These are phyloP conservation scores for Boletus smithii DNA, from an alignment of 1,284 basidiomycete species.

Conservation along the genomic window DNA sequence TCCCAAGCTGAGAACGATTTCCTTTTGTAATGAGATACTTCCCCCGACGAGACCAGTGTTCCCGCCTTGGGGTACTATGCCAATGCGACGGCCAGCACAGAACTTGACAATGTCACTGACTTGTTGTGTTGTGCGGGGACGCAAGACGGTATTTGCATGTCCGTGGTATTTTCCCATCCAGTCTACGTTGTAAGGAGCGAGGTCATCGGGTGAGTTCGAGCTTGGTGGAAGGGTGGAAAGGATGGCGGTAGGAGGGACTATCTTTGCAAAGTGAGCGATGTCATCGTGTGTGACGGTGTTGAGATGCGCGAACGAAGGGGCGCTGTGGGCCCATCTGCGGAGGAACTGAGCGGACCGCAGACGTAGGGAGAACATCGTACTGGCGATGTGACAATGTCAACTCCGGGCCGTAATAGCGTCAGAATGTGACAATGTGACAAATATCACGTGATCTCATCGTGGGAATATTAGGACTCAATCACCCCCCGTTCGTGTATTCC, in stretches of 20 bases:
- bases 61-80: constrained; percentile 95
- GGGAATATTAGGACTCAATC: constrained; percentile 7
- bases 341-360: neutral
- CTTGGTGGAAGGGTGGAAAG: constrained; percentile 60
- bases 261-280: constrained; percentile 57
- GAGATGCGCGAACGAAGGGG: constrained; percentile 29
- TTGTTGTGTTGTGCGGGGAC: constrained; percentile 85
- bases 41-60: constrained; percentile 99
- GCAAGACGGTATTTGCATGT: constrained; percentile 78
- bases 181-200: constrained; percentile 84
- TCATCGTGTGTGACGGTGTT: constrained; percentile 54
- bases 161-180: constrained; percentile 99
- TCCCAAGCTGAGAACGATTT: constrained; percentile 82
- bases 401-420: neutral
- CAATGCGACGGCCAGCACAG: constrained; percentile 77
- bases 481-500: neutral
- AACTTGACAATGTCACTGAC: constrained; percentile 86
- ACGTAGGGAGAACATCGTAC: constrained; percentile 1
- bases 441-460: constrained; percentile 16
- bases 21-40: constrained; percentile 86
- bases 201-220: constrained; percentile 56
- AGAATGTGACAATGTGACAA: constrained; percentile 1
- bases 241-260: constrained; percentile 59
- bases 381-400: neutral
- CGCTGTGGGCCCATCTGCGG: constrained; percentile 20